phyloP scores from a whole-genome alignment of 345 rosid species.

The Cardiospermum halicacabum region DNA sequence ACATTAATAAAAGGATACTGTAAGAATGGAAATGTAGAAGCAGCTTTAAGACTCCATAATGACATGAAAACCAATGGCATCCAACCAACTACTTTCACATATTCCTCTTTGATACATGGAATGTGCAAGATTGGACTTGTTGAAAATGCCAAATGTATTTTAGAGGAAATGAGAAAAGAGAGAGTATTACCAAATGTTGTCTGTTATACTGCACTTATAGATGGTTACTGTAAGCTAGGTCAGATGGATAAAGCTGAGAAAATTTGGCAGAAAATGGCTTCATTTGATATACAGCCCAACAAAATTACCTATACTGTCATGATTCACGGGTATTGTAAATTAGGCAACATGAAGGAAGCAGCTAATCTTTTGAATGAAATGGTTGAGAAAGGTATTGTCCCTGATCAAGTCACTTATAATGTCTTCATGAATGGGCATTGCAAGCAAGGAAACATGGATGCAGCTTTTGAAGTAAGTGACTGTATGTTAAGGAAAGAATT shows the following conservation, averaged over 20 bases:
- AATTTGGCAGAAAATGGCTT: conserved; percentile 58
- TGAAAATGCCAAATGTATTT: conserved; percentile 46
- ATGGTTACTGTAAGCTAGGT: conserved; percentile 66
- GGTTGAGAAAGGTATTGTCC: conserved; percentile 49
- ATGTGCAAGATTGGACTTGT: conserved; percentile 49
- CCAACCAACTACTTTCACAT: conserved; percentile 46
- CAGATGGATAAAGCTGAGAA: conserved; percentile 53
- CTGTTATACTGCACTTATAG: conserved; percentile 70
- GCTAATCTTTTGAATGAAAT: conserved; percentile 53
- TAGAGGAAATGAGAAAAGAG: conserved; percentile 56
- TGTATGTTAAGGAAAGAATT: conserved; percentile 27
- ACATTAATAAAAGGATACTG: conserved; percentile 52
- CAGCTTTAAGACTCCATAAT: conserved; percentile 50
- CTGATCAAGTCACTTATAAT: conserved; percentile 63
- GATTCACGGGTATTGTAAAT: conserved; percentile 57
- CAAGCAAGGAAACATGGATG: conserved; percentile 51
- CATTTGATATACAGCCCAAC: conserved; percentile 47
- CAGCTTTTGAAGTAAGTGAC: conserved; percentile 47
- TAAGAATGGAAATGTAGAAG: conserved; percentile 40
- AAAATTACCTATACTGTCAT: conserved; percentile 73
- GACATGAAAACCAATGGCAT: conserved; percentile 60
- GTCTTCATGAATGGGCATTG: conserved; percentile 49
- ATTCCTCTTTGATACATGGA: conserved; percentile 67
- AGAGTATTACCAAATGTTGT: conserved; percentile 61
- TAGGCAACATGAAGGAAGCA: conserved; percentile 57